Conservation (phyloP, 1,139 yeast species). For the Debaryomyces coudertii region DNA sequence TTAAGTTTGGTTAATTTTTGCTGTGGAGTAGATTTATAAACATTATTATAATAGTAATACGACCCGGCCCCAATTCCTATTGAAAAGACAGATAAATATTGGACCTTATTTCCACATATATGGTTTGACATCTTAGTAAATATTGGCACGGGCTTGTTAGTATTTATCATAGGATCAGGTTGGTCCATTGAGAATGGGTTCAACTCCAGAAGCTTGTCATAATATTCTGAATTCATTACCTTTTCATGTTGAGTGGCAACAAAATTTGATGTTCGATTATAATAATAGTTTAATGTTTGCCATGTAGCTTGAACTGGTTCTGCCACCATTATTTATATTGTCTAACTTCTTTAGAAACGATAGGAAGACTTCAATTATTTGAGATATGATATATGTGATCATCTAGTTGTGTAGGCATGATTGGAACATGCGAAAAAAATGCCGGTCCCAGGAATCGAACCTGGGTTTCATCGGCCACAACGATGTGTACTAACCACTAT, state of each 20-base stretch:
- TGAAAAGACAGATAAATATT: slow-evolving; percentile 24
- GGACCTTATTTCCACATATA: slow-evolving; percentile 19
- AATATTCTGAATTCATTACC: slow-evolving; percentile 22
- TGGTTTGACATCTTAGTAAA: slow-evolving; percentile 16
- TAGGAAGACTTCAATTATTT: not conserved
- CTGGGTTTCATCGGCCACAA: slow-evolving; percentile 52
- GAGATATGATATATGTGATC: slow-evolving; percentile 1
- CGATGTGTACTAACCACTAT: slow-evolving; percentile 51
- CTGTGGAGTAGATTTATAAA: slow-evolving; percentile 1
- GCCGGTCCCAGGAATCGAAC: slow-evolving; percentile 53
- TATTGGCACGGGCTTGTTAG: slow-evolving; percentile 12
- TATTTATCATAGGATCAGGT: not conserved
- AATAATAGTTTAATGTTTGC: slow-evolving; percentile 31
- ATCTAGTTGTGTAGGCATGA: slow-evolving; percentile 4
- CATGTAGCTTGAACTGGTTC: slow-evolving; percentile 50
- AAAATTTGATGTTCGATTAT: slow-evolving; percentile 28
- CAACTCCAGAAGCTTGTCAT: slow-evolving; percentile 21
- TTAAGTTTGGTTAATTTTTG: slow-evolving; percentile 19
- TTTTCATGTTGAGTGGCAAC: slow-evolving; percentile 30
- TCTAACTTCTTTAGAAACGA: not conserved
- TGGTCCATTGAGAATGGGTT: slow-evolving; percentile 15
- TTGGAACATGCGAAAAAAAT: slow-evolving; percentile 20
- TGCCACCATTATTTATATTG: slow-evolving; percentile 38
- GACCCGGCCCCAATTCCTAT: slow-evolving; percentile 35
- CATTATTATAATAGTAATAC: slow-evolving; percentile 15